Conservation (phyloP, 2,329 filamentous ascomycete species). For the Spiromastix sp. region DNA sequence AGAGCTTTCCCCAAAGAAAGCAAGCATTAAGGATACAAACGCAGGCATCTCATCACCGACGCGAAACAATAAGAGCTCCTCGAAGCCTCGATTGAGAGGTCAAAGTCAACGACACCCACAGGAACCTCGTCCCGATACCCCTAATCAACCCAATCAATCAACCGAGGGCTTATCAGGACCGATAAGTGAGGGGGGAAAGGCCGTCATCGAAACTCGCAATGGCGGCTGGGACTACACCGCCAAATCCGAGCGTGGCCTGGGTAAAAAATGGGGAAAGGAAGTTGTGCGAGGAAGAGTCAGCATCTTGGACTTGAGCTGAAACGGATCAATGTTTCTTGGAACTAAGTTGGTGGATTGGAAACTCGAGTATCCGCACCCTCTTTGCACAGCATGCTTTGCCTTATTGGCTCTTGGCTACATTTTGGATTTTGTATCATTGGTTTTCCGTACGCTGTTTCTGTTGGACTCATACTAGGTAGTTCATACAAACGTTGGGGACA, state of each 20-base stretch:
- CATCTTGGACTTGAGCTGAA: conserved; percentile 4
- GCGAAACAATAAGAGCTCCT: not conserved
- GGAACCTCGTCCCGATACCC: not conserved
- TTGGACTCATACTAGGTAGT: too few species aligned
- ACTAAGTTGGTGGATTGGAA: not conserved
- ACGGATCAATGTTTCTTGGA: not conserved
- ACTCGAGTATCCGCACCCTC: not conserved
- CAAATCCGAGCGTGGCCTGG: too few species aligned
- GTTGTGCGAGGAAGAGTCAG: conserved; percentile 1
- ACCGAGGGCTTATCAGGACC: not conserved
- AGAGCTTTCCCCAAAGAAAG: not conserved
- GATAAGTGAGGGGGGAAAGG: not conserved
- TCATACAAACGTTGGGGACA: too few species aligned
- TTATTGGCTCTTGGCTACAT: not conserved
- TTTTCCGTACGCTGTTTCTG: not conserved
- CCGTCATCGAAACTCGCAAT: conserved; percentile 3
- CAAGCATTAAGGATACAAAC: not conserved
- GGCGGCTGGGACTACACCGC: conserved; percentile 2
- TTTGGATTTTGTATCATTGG: not conserved
- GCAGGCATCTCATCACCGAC: not conserved
- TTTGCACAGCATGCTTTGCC: not conserved
- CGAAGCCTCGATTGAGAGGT: not conserved
- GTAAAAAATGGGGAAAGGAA: conserved; percentile 2
- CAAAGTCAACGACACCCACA: not conserved
- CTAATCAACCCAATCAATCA: not conserved